These are phyloP conservation scores for Podospora pseudopauciseta DNA, from an alignment of 495 filamentous ascomycete genomes.

Conservation along the genomic window DNA sequence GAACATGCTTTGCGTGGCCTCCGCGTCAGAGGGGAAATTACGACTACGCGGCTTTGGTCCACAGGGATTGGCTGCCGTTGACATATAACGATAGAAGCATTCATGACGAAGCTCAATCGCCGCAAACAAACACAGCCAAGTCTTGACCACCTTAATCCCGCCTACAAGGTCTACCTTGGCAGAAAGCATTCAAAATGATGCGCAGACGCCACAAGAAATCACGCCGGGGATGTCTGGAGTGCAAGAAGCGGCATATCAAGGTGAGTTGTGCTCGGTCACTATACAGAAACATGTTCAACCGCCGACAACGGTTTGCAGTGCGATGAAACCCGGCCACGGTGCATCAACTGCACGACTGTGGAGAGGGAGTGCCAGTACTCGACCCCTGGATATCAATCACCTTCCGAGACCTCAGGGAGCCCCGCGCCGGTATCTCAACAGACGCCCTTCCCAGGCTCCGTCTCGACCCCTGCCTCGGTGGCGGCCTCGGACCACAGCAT, in stretches of 20 bases:
- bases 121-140: background rate
- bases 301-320: conserved; percentile 22
- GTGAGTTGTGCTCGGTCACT: conserved; percentile 23
- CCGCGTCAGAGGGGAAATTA: conserved; percentile 18
- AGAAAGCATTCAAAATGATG: conserved; percentile 21
- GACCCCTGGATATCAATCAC: conserved; percentile 11
- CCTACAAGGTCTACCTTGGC: background rate
- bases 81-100: background rate
- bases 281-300: background rate
- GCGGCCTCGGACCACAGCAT: conserved; percentile 1
- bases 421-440: background rate
- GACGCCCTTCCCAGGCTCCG: conserved; percentile 10
- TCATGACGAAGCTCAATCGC: background rate
- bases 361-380: conserved; percentile 33
- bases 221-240: conserved; percentile 55
- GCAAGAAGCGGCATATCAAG: conserved; percentile 57
- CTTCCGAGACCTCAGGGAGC: background rate
- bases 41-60: conserved; percentile 3
- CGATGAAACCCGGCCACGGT: conserved; percentile 34
- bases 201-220: conserved; percentile 54
- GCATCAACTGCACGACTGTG: conserved; percentile 34
- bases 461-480: background rate
- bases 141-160: background rate
- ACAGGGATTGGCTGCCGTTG: background rate
- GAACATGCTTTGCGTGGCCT: background rate